A percentile compares a stretch with the other conserved stretches of the same genome.
Evolutionary conservation across 176 grass and related monocot species (phyloP).

Genomic region (Canna indica): DNA sequence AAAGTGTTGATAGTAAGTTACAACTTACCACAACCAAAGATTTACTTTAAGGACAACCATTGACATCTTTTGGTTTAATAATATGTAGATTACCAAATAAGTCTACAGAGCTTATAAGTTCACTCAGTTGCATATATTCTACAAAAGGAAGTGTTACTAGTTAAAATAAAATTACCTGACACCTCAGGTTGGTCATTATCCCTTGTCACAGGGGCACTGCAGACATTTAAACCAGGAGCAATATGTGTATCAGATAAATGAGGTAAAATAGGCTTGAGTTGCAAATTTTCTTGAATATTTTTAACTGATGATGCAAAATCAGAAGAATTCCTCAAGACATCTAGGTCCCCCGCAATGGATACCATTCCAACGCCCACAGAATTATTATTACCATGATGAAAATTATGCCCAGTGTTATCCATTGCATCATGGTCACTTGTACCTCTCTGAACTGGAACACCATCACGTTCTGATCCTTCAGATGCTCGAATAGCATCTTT

Average conservation of each 20-base stretch:
- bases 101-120: not conserved
- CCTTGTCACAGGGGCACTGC: not conserved
- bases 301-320: not conserved
- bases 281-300: not conserved
- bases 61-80: not conserved
- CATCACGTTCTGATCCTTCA: constrained; percentile 6
- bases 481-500: constrained; percentile 1
- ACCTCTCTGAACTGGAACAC: not conserved
- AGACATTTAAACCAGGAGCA: not conserved
- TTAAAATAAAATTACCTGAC: constrained; percentile 4
- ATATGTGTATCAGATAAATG: not conserved
- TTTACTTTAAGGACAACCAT: not conserved
- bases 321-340: not conserved
- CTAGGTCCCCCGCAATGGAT: not conserved
- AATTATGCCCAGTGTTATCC: not conserved
- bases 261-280: not conserved
- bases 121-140: not conserved
- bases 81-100: not conserved
- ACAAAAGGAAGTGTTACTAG: not conserved
- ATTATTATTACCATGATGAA: not conserved
- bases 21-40: not conserved
- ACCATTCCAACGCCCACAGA: not conserved
- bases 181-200: not conserved
- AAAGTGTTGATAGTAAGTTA: not conserved
- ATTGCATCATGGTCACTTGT: not conserved